phyloP scores from a whole-genome alignment of 139 green algal genomes.

The Auxenochlorella pyrenoidosa region DNA sequence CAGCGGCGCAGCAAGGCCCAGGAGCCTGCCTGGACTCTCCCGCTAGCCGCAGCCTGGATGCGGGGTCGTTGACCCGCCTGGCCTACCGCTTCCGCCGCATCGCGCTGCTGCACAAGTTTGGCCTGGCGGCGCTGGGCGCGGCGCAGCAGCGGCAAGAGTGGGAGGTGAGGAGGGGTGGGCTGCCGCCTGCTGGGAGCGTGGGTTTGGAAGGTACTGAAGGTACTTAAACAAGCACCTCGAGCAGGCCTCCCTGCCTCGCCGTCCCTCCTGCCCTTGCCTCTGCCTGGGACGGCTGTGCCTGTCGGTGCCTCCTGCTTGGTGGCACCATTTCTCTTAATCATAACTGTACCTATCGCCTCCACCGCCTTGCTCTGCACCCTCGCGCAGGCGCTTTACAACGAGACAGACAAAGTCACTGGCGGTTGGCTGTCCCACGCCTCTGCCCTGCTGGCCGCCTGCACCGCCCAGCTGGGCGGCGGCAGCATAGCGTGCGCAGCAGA shows the following conservation, averaged over 20 bases:
- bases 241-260: not conserved
- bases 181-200: no score
- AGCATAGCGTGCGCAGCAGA: not conserved
- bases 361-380: not conserved
- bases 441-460: constrained; percentile 31
- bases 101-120: constrained; percentile 5
- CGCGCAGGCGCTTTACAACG: constrained; percentile 38
- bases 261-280: not conserved
- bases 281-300: no score
- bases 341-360: no score
- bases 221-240: no score
- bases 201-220: no score
- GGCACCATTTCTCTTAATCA: no score
- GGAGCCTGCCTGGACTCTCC: not conserved
- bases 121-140: constrained; percentile 25
- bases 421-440: constrained; percentile 49
- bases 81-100: constrained; percentile 48
- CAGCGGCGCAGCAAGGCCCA: not conserved
- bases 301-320: no score
- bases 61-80: constrained; percentile 17
- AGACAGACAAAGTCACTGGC: constrained; percentile 42
- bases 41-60: constrained; percentile 3
- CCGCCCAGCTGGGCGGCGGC: constrained; percentile 12
- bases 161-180: constrained; percentile 1
- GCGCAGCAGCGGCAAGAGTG: constrained; percentile 24